Evolutionary conservation across 805 yeast genomes (phyloP), one percentile per base, ranked within the genome.

Genomic region (Clavispora carvajalis): DNA sequence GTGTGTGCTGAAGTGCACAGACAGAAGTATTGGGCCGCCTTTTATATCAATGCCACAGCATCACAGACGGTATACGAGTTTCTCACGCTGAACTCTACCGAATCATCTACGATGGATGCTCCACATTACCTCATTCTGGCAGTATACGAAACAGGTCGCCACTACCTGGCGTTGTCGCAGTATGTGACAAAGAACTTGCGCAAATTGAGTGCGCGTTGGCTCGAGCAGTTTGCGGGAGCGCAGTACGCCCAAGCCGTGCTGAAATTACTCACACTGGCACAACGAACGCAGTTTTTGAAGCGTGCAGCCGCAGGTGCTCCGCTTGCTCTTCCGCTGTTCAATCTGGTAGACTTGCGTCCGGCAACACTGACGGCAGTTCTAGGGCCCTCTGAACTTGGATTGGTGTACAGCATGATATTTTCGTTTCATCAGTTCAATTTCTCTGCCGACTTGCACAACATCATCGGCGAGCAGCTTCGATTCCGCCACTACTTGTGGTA

Each of bases 361-460:
- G 34, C 55, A 1, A 17, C 13, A 9, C 41, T 52, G 7, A 28
- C 65, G 5, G 59, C 53, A 3, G 56, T 52, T 5, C 41, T 63
- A 17, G 67, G 67, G 1, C 67, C 68, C 6, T 52, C 63, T 5
- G 63, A 59, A 41, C 41, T 63, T 28, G 68, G 67, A 4, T 45
- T 63, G 25, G 53, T 63, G 15, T 63, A 63, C 40, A 62, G 66
- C 9, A 56, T 50, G 36, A 39, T 63, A 19, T 60, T 62, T 40
- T 53, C 66, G 17, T 58, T 63, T 46, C 64, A 63, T 42, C 67
- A 62, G 45, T 62, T 59, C 52, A 60, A 61, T 37, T 62, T 63
- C 42, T 53, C 62, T 4, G 41, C 52, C 3, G 62, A 59, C 33
- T 48, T 63, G 23, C 57, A 55, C 40, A 42, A 40, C 19, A 16